Percentiles rank a stretch among this genome's conserved stretches.
These are phyloP conservation scores for Xylariaceae sp. DNA, from an alignment of 2,329 filamentous ascomycete genomes.

Conservation along the genomic window DNA sequence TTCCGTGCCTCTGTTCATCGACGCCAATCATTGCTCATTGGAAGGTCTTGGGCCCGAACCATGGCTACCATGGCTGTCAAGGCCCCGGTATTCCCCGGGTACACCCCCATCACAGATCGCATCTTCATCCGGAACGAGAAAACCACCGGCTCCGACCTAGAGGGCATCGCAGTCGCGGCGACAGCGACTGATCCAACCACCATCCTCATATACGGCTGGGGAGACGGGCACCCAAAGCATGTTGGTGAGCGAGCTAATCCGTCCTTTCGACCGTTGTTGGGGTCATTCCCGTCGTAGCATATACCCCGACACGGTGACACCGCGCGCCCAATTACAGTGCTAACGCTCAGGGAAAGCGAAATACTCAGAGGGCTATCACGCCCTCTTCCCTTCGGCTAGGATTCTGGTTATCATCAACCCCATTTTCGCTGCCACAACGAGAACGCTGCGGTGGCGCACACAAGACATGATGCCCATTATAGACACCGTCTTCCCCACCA, in stretches of 20 bases:
- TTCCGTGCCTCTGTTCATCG: neutral
- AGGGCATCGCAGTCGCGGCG: slow-evolving; percentile 4
- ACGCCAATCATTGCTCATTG: neutral
- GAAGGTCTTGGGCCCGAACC: neutral
- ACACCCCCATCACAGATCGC: slow-evolving; percentile 44
- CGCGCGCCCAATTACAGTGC: neutral
- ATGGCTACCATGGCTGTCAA: slow-evolving; percentile 21
- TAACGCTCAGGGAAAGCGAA: slow-evolving; percentile 29
- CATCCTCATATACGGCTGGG: slow-evolving; percentile 54
- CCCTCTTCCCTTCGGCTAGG: slow-evolving; percentile 47
- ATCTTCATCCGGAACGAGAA: slow-evolving; percentile 43
- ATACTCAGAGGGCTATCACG: slow-evolving; percentile 50
- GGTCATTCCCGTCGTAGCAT: too few relatives aligned
- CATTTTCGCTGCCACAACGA: slow-evolving; percentile 45
- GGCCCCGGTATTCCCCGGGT: slow-evolving; percentile 39
- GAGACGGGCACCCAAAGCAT: slow-evolving; percentile 52
- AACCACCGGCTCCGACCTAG: slow-evolving; percentile 21
- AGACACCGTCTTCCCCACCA: slow-evolving; percentile 36
- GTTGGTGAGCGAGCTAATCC: slow-evolving; percentile 38
- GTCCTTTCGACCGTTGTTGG: neutral
- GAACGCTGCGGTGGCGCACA: slow-evolving; percentile 41
- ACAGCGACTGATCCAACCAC: slow-evolving; percentile 36
- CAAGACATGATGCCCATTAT: slow-evolving; percentile 44
- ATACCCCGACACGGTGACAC: too few relatives aligned
- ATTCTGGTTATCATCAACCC: slow-evolving; percentile 50